phyloP scores from a whole-genome alignment of 306 rosid genomes.

The Oemleria cerasiformis region DNA sequence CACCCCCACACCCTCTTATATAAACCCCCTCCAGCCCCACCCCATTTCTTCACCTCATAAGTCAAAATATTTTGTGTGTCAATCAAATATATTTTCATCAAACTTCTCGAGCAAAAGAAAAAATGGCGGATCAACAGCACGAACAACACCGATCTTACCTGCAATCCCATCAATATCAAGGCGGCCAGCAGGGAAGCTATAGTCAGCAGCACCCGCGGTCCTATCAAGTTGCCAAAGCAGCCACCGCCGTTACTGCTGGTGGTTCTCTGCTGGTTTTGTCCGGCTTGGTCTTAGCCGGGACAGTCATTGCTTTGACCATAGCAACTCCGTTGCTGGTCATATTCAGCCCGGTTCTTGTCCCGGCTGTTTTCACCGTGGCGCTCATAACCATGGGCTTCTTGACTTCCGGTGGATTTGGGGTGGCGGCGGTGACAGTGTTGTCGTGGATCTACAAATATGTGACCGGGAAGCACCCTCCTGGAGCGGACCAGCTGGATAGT shows the following conservation, averaged over 20 bases:
- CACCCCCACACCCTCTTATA: constrained; percentile 6
- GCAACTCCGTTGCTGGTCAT: constrained; percentile 63
- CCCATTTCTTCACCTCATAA: background rate
- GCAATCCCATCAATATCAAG: constrained; percentile 1
- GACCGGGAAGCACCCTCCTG: constrained; percentile 48
- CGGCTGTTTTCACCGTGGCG: constrained; percentile 41
- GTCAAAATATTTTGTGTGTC: too few species aligned
- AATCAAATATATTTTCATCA: too few species aligned
- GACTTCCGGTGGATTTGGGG: constrained; percentile 65
- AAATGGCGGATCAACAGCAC: constrained; percentile 45
- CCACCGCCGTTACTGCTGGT: constrained; percentile 61
- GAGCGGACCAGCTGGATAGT: constrained; percentile 45
- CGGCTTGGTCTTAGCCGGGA: constrained; percentile 39
- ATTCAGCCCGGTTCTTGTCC: constrained; percentile 85
- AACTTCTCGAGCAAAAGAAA: background rate
- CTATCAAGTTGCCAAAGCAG: constrained; percentile 48
- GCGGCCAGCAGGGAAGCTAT: background rate
- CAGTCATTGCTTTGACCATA: constrained; percentile 52
- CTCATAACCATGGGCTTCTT: constrained; percentile 57
- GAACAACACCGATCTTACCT: background rate
- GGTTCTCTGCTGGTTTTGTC: constrained; percentile 65
- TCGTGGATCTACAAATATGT: constrained; percentile 68
- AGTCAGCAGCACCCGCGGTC: constrained; percentile 21
- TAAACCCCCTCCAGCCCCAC: background rate
- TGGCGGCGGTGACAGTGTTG: constrained; percentile 59